phyloP scores from a whole-genome alignment of 202 grass and related monocot species.

The Bolboschoenoplectus hybrid region DNA sequence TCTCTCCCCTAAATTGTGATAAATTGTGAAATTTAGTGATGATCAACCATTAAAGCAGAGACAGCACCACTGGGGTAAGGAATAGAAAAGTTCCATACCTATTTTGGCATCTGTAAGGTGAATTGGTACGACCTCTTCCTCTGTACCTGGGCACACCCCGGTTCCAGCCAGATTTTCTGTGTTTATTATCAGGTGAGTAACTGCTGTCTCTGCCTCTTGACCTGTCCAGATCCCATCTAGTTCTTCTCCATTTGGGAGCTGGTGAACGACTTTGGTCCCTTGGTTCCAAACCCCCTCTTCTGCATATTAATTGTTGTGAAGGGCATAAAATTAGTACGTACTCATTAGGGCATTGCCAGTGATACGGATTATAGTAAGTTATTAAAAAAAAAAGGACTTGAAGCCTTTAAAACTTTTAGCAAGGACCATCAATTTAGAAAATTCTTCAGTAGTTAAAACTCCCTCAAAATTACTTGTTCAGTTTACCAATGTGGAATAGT shows the following conservation, averaged over 20 bases:
- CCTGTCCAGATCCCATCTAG: not conserved
- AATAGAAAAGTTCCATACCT: not conserved
- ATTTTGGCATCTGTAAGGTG: not conserved
- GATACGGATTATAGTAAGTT: not conserved
- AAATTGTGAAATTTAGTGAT: not conserved
- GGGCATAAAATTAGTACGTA: not conserved
- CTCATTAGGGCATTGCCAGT: not conserved
- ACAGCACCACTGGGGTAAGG: not conserved
- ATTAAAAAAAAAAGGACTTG: not conserved
- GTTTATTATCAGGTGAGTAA: not conserved
- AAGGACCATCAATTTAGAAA: not conserved
- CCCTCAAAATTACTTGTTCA: not conserved
- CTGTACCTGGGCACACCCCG: not conserved
- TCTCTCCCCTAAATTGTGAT: slow-evolving; percentile 19
- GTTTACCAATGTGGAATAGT: not conserved
- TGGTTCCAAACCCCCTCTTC: not conserved
- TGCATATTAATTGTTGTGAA: slow-evolving; percentile 1
- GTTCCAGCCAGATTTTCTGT: not conserved
- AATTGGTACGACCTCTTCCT: slow-evolving; percentile 29
- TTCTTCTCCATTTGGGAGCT: slow-evolving; percentile 24
- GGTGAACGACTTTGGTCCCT: not conserved
- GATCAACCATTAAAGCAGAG: not conserved
- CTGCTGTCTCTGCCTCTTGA: slow-evolving; percentile 23
- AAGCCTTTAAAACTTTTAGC: not conserved
- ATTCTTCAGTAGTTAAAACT: not conserved